Conservation (phyloP, 2,329 filamentous ascomycete genomes). For the Apiospora sp. region DNA sequence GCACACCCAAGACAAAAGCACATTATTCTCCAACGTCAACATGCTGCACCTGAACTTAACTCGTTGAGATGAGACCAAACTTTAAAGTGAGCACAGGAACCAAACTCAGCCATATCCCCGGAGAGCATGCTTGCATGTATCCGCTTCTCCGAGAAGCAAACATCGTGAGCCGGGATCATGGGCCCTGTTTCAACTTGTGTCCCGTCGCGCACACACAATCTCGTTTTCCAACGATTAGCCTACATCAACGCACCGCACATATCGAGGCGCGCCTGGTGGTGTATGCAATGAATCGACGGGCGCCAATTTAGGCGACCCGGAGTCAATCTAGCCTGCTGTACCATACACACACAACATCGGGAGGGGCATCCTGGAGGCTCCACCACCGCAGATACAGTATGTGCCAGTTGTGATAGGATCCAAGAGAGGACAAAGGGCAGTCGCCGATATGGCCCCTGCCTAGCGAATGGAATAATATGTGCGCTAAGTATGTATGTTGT, state of each 20-base stretch:
- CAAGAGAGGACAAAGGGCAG: not conserved
- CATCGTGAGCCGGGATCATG: not conserved
- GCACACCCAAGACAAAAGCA: not conserved
- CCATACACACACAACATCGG: not conserved
- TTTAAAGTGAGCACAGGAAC: constrained; percentile 10
- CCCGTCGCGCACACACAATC: not conserved
- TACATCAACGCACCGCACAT: not conserved
- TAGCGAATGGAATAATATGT: not conserved
- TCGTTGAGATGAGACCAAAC: not conserved
- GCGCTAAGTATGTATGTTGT: not conserved
- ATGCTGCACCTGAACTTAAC: not conserved
- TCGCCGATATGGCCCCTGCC: not conserved
- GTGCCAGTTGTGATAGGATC: not conserved
- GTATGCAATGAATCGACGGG: constrained; percentile 1
- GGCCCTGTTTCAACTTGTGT: not conserved
- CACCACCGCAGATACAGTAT: constrained; percentile 5
- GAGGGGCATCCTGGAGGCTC: not conserved
- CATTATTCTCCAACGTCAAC: not conserved
- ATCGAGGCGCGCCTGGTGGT: constrained; percentile 8
- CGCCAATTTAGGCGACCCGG: constrained; percentile 17
- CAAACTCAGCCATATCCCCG: not conserved
- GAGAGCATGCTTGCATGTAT: not conserved
- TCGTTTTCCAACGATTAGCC: not conserved
- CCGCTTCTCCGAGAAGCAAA: not conserved
- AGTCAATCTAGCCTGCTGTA: not conserved